phyloP scores from a whole-genome alignment of 2,329 filamentous ascomycete genomes.

The Trichophyton mentagrophytes region DNA sequence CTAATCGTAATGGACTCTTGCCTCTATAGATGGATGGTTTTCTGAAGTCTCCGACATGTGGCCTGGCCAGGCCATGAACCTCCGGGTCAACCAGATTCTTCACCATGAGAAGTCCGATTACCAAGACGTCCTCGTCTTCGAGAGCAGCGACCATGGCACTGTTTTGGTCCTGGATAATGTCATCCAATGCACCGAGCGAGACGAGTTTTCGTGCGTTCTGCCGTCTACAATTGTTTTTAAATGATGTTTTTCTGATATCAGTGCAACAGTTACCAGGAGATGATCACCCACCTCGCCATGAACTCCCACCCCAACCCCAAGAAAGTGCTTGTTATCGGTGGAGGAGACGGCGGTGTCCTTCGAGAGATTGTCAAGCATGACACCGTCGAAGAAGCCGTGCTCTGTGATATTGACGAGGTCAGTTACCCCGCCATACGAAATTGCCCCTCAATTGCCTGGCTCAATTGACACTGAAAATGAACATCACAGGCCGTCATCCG shows the following conservation, averaged over 20 bases:
- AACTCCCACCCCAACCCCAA: conserved; percentile 97
- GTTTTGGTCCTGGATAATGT: conserved; percentile 97
- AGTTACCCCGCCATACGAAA: conserved; percentile 3
- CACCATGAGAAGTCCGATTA: conserved; percentile 99
- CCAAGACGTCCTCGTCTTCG: conserved; percentile 97
- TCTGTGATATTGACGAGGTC: conserved; percentile 97
- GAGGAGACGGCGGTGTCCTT: conserved; percentile 92
- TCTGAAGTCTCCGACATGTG: conserved; percentile 98
- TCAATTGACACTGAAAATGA: background rate
- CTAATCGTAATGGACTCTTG: conserved; percentile 11
- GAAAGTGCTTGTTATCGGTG: conserved; percentile 95
- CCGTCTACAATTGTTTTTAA: conserved; percentile 6
- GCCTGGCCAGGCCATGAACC: conserved; percentile 97
- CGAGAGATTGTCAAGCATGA: conserved; percentile 99
- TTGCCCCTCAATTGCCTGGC: background rate
- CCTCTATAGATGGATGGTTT: conserved; percentile 88
- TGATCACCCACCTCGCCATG: conserved; percentile 98
- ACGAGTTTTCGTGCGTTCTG: conserved; percentile 70
- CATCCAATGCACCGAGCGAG: conserved; percentile 95
- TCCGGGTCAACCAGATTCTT: conserved; percentile 92
- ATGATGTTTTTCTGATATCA: background rate
- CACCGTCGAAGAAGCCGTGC: conserved; percentile 83
- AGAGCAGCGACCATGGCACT: conserved; percentile 92
- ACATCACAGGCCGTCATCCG: conserved; percentile 68
- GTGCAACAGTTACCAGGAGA: conserved; percentile 71